Evolutionary conservation across 805 yeast species (phyloP).

Genomic region (Zygotorulaspora florentina): DNA sequence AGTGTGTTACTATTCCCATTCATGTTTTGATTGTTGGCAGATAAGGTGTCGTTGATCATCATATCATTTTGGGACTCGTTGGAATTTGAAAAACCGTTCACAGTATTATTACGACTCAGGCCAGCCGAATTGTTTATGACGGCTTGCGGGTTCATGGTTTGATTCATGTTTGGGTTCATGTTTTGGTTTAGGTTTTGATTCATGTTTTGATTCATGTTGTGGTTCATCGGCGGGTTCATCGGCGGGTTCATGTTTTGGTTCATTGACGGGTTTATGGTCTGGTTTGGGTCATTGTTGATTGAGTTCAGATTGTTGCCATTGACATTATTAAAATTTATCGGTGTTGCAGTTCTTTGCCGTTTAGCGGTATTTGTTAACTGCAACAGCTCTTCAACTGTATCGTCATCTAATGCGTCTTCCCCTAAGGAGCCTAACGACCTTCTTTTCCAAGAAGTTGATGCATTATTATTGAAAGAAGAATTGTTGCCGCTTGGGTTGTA

Average conservation of each 20-base stretch:
- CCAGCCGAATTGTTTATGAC: neutral
- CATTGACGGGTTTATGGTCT: constrained; percentile 4
- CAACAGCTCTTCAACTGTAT: constrained; percentile 30
- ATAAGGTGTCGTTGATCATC: constrained; percentile 2
- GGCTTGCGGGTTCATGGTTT: neutral
- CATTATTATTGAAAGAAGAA: constrained; percentile 3
- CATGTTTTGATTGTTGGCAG: constrained; percentile 5
- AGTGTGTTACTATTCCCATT: constrained; percentile 7
- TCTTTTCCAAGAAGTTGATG: constrained; percentile 21
- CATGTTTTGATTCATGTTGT: neutral
- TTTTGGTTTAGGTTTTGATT: neutral
- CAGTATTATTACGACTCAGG: neutral
- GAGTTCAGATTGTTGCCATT: constrained; percentile 1
- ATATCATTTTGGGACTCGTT: constrained; percentile 4
- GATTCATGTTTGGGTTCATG: neutral
- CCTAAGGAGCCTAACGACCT: constrained; percentile 27
- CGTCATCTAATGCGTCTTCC: constrained; percentile 27
- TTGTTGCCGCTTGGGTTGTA: constrained; percentile 9
- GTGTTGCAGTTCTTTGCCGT: constrained; percentile 17
- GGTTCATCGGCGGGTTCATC: constrained; percentile 1
- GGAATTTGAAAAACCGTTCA: constrained; percentile 7
- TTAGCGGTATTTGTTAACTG: constrained; percentile 28
- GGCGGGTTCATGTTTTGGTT: neutral
- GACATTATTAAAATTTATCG: constrained; percentile 9
- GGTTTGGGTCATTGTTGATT: constrained; percentile 1